Base-by-base conservation (phyloP, 352 stramenopile genomes). In the Phytophthora tubulina region DNA sequence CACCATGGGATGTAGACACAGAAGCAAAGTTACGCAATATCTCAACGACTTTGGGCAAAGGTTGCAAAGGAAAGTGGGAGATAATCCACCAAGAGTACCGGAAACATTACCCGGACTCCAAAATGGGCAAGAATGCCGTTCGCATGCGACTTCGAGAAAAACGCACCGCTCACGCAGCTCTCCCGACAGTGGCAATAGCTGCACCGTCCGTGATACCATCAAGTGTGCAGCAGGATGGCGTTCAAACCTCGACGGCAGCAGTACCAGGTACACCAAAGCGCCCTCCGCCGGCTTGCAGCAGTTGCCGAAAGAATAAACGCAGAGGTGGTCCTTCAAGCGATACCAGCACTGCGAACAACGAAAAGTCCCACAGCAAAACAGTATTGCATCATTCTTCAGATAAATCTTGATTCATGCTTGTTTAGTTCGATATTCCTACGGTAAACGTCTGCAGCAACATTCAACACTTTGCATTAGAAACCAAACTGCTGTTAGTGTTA, bases 61-160 rank as follows among this genome's bases (percentile, higher is more conserved):
- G 39, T 3, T 31, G 5, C 10, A 61, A 61, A 44, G 17, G 53
- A 6, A 61, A 61, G 11, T 61, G 53, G 53, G 13, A n/a, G 6
- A 39, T 61, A 7, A 51, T 61, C 4, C 53, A 50, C 17, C 17
- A 50, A 14, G 53, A 41, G 27, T 62, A 52, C 27, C 30, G 50
- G 2, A 61, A 62, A n/a, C 38, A 27, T 9, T 62, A 39, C 7
- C 54, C 39, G 6, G 39, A 17, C 4, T 50, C 54, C 5, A 62
- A 51, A 50, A 51, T 51, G 54, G 39, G 11, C 2, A 9, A 50
- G 51, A 50, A 62, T 62, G 39, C 54, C 13, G 41, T 62, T 41
- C 38, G 54, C 3, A 51, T 62, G 54, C 39, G 54, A 1, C 38
- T 51, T 9, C 54, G 39, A 13, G 38, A 50, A 4, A 21, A 27